phyloP scores from a whole-genome alignment of 371 early-diverging fungal genomes.

The Apophysomyces variabilis region DNA sequence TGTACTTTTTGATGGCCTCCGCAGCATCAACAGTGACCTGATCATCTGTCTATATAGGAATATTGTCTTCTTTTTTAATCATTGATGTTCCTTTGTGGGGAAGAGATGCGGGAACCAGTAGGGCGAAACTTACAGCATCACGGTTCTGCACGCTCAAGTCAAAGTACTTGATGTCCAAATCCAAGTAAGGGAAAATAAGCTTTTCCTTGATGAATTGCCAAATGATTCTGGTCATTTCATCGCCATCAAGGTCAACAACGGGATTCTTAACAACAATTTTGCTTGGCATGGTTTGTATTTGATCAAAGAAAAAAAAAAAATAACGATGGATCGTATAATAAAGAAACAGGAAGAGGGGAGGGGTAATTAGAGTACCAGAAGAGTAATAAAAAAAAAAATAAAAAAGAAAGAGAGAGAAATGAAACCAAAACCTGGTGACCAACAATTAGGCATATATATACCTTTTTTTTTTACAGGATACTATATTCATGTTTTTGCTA shows the following conservation, averaged over 20 bases:
- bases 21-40: slow-evolving; percentile 96
- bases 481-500: background rate
- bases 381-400: background rate
- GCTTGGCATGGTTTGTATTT: slow-evolving; percentile 21
- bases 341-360: slow-evolving; percentile 1
- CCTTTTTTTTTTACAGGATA: background rate
- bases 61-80: background rate
- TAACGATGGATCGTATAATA: background rate
- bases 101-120: no score
- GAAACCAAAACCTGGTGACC: slow-evolving; percentile 5
- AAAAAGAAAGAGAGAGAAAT: slow-evolving; percentile 5
- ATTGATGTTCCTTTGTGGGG: background rate
- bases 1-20: slow-evolving; percentile 94
- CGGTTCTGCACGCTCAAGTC: slow-evolving; percentile 93
- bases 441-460: no score
- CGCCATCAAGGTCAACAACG: slow-evolving; percentile 95
- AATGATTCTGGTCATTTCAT: slow-evolving; percentile 97
- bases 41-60: slow-evolving; percentile 80
- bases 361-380: background rate
- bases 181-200: slow-evolving; percentile 91
- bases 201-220: slow-evolving; percentile 94
- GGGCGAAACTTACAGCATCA: slow-evolving; percentile 65
- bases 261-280: slow-evolving; percentile 79
- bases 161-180: slow-evolving; percentile 94
- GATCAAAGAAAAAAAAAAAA: background rate